These are phyloP conservation scores for Fagopyrum tataricum DNA, from an alignment of 148 eudicot species.

Conservation along the genomic window DNA sequence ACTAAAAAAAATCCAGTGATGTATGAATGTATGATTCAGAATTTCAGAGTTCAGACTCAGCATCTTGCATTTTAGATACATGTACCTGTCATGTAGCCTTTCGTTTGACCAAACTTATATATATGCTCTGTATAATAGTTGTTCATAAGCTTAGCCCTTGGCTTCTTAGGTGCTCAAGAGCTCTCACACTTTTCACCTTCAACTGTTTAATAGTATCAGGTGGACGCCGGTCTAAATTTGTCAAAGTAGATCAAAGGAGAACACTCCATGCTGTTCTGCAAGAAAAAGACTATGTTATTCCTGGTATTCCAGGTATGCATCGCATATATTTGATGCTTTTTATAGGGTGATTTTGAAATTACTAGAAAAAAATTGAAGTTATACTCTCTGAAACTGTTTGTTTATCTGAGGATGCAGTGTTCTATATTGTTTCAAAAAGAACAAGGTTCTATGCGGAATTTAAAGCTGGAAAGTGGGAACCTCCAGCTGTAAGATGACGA, in stretches of 20 bases:
- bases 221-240: constrained; percentile 48
- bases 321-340: background rate
- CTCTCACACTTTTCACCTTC: constrained; percentile 9
- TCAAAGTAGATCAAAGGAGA: constrained; percentile 62
- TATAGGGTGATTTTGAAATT: background rate
- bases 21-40: background rate
- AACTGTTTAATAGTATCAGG: constrained; percentile 30
- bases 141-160: background rate
- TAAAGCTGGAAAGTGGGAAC: constrained; percentile 71
- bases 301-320: constrained; percentile 80
- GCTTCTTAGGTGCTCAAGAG: background rate
- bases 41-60: background rate
- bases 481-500: constrained; percentile 28
- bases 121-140: background rate
- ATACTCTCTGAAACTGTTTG: constrained; percentile 1
- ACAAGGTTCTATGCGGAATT: constrained; percentile 69
- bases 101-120: background rate
- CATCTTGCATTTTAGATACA: background rate
- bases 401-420: constrained; percentile 45
- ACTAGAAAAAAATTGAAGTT: background rate
- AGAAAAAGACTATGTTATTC: constrained; percentile 51
- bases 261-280: constrained; percentile 63
- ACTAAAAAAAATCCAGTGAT: background rate
- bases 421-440: constrained; percentile 58
- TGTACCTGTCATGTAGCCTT: background rate